These are phyloP conservation scores for Gossypium gossypioides DNA, from an alignment of 441 rosid species.

Conservation along the genomic window DNA sequence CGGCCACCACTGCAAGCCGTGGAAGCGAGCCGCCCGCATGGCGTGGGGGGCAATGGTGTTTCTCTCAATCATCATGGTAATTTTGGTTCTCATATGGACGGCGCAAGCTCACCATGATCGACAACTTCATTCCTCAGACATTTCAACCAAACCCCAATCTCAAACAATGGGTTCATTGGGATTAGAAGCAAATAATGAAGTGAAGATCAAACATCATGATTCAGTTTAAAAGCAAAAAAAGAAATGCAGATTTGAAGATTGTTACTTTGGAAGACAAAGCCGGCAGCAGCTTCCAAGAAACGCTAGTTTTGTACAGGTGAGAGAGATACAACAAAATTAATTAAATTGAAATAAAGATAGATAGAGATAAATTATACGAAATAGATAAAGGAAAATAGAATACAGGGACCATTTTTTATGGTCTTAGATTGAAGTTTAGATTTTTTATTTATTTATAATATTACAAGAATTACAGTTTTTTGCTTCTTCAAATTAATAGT, in stretches of 20 bases:
- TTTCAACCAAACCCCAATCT: constrained; percentile 31
- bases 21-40: constrained; percentile 35
- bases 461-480: not conserved
- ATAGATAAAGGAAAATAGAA: not conserved
- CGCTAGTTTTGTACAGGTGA: constrained; percentile 5
- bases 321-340: not conserved
- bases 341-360: constrained; percentile 1
- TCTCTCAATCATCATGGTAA: constrained; percentile 38
- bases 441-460: not conserved
- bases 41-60: constrained; percentile 41
- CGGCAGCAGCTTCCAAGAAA: constrained; percentile 10
- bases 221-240: constrained; percentile 10
- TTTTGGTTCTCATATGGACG: constrained; percentile 40
- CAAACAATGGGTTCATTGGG: constrained; percentile 5
- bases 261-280: not conserved
- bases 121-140: constrained; percentile 18
- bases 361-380: not conserved
- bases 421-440: not conserved
- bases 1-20: constrained; percentile 38
- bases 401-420: not conserved
- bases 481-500: not conserved
- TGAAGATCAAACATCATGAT: not conserved
- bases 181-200: constrained; percentile 9
- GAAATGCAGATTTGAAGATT: not conserved
- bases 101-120: constrained; percentile 23